These are phyloP conservation scores for Carex arenaria DNA, from an alignment of 202 grass and related monocot species.

Conservation along the genomic window DNA sequence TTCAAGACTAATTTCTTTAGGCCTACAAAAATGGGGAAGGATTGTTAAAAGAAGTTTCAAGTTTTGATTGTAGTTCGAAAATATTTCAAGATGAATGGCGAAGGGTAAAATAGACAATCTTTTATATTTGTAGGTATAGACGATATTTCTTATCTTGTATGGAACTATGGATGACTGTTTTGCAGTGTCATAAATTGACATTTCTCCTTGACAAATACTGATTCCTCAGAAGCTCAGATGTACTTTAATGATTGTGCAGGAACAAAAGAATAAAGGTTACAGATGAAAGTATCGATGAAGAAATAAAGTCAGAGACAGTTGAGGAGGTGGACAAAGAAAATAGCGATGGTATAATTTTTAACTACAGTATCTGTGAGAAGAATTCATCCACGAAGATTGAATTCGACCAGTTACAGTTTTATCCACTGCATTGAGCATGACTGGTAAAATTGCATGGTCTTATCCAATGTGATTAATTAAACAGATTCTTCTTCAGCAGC, in stretches of 20 bases:
- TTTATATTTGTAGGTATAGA: background rate
- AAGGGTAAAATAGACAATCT: too few species aligned
- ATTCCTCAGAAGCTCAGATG: background rate
- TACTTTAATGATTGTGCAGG: background rate
- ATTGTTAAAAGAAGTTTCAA: too few species aligned
- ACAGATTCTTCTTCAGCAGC: background rate
- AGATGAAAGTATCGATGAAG: conserved; percentile 2
- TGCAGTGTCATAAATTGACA: background rate
- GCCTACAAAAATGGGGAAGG: too few species aligned
- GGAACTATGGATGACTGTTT: background rate
- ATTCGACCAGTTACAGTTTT: background rate
- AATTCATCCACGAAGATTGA: background rate
- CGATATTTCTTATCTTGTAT: background rate
- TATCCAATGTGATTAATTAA: background rate
- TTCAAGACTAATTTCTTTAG: too few species aligned
- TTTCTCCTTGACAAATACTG: background rate
- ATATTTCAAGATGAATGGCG: too few species aligned
- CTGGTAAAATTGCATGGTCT: background rate
- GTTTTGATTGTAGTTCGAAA: too few species aligned
- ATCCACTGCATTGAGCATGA: background rate
- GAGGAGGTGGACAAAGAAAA: background rate
- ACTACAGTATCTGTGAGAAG: background rate
- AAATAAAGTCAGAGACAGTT: background rate
- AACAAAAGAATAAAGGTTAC: conserved; percentile 1
- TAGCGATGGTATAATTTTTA: background rate